Evolutionary conservation across 1,284 basidiomycete species (phyloP).

Genomic region (Cryptococcus hybrid): DNA sequence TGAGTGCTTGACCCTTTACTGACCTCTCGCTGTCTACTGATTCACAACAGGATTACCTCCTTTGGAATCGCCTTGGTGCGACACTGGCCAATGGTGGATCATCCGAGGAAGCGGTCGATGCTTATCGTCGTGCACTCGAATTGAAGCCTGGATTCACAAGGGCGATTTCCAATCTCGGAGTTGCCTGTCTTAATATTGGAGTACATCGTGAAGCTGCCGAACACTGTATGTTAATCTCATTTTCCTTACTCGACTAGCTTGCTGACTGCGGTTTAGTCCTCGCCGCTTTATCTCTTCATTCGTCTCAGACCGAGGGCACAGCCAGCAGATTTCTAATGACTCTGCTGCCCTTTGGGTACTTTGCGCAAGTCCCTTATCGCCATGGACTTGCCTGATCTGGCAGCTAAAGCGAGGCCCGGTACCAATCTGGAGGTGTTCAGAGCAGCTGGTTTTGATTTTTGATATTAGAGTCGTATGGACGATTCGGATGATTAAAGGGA

Average conservation of each 20-base stretch:
- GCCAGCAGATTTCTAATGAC: conserved; percentile 18
- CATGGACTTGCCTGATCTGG: conserved; percentile 65
- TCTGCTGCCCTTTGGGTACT: conserved; percentile 81
- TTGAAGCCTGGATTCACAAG: conserved; percentile 94
- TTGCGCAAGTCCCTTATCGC: conserved; percentile 75
- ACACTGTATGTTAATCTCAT: conserved; percentile 58
- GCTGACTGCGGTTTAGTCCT: conserved; percentile 56
- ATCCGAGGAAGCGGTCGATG: conserved; percentile 92
- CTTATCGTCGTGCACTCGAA: conserved; percentile 90
- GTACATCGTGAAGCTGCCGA: conserved; percentile 95
- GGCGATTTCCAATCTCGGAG: conserved; percentile 96
- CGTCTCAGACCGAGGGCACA: conserved; percentile 52
- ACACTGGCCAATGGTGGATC: conserved; percentile 92
- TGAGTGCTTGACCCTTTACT: conserved; percentile 30
- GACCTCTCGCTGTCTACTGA: not conserved
- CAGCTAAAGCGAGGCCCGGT: conserved; percentile 54
- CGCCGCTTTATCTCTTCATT: conserved; percentile 82
- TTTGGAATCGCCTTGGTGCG: conserved; percentile 97
- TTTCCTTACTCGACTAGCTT: not conserved
- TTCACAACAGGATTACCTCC: conserved; percentile 70
- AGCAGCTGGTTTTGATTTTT: conserved; percentile 81
- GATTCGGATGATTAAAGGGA: not conserved
- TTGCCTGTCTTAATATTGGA: conserved; percentile 93
- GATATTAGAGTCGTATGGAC: not conserved
- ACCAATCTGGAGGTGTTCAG: conserved; percentile 68